These are phyloP conservation scores for Urtica urens DNA, from an alignment of 306 rosid genomes.

Conservation along the genomic window DNA sequence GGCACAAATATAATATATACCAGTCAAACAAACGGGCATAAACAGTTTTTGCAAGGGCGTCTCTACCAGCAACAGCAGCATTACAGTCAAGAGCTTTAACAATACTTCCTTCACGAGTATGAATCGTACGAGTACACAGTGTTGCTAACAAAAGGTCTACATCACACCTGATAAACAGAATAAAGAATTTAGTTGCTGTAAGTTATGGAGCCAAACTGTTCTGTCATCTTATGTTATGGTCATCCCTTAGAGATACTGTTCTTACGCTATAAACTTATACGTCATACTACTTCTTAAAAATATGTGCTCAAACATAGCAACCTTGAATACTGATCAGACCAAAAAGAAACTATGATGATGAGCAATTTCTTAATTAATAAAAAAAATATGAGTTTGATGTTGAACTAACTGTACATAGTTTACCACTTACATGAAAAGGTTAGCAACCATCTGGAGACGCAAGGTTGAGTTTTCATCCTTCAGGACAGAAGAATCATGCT, in stretches of 20 bases:
- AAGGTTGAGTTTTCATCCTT: conserved; percentile 73
- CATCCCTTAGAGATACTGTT: too few relatives aligned
- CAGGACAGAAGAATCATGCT: conserved; percentile 70
- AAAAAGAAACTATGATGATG: too few relatives aligned
- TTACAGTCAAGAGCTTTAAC: conserved; percentile 83
- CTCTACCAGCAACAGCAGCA: conserved; percentile 86
- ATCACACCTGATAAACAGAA: conserved; percentile 53
- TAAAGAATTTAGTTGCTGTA: conserved; percentile 7
- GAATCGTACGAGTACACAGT: conserved; percentile 77
- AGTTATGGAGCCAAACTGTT: conserved; percentile 1
- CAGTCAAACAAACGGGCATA: conserved; percentile 86
- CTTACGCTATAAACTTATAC: too few relatives aligned
- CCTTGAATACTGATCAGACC: too few relatives aligned
- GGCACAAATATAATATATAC: conserved; percentile 27
- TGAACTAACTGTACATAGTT: conserved; percentile 2
- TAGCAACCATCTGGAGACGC: conserved; percentile 69
- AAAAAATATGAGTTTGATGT: background rate
- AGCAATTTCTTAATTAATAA: too few relatives aligned
- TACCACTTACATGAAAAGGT: conserved; percentile 64
- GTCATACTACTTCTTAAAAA: too few relatives aligned
- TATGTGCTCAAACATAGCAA: too few relatives aligned
- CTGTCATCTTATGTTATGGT: too few relatives aligned
- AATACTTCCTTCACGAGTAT: conserved; percentile 87
- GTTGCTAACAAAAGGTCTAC: conserved; percentile 59
- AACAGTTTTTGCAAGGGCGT: conserved; percentile 87